Percentiles rank a stretch among this genome's conserved stretches.
These are phyloP conservation scores for Ganoderma multipileum DNA, from an alignment of 1,284 basidiomycete genomes.

Conservation along the genomic window DNA sequence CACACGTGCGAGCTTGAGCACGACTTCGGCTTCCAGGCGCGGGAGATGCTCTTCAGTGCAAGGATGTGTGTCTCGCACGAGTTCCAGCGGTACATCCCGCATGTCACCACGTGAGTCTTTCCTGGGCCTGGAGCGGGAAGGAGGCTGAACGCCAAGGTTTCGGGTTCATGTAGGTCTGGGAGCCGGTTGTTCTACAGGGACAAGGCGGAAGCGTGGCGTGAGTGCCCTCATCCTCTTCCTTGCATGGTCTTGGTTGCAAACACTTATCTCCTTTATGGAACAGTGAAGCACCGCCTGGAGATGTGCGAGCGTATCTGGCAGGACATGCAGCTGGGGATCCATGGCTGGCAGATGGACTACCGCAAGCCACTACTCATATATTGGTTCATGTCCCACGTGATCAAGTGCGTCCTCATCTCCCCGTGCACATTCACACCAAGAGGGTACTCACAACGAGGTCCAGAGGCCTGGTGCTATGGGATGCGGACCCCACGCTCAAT, in stretches of 20 bases:
- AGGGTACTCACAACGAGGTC: conserved; percentile 15
- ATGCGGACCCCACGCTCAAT: conserved; percentile 61
- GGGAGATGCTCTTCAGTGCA: conserved; percentile 77
- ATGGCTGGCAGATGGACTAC: conserved; percentile 60
- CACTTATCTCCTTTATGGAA: not conserved
- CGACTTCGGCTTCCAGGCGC: conserved; percentile 67
- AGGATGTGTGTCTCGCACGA: conserved; percentile 75
- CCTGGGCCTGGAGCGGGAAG: not conserved
- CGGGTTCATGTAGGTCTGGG: not conserved
- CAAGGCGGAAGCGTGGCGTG: conserved; percentile 78
- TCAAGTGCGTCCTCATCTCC: conserved; percentile 48
- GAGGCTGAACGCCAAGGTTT: not conserved
- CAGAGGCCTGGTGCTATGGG: conserved; percentile 67
- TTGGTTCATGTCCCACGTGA: conserved; percentile 79
- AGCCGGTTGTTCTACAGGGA: conserved; percentile 56
- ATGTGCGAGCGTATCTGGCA: conserved; percentile 6
- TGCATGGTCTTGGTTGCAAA: not conserved
- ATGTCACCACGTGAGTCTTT: conserved; percentile 58
- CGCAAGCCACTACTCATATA: conserved; percentile 65
- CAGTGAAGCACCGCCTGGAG: conserved; percentile 15
- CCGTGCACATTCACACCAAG: not conserved
- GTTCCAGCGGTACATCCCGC: conserved; percentile 68
- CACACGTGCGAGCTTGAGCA: conserved; percentile 73
- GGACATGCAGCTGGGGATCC: conserved; percentile 20
- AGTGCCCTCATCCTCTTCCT: conserved; percentile 39